These are phyloP conservation scores for Lepidium africanum DNA, from an alignment of 345 rosid species.

Conservation along the genomic window DNA sequence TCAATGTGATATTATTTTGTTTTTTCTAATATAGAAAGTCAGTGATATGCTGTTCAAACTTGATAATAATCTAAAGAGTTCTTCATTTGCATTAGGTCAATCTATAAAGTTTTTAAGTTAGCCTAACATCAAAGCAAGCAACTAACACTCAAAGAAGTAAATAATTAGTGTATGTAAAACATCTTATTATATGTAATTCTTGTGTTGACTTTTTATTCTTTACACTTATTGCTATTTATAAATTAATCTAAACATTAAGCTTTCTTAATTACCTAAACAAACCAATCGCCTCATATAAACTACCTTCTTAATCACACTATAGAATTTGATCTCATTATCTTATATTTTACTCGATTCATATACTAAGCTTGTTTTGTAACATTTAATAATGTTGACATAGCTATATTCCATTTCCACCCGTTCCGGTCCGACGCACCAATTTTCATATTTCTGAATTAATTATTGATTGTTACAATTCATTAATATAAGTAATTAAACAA, in stretches of 20 bases:
- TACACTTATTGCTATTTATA: background rate
- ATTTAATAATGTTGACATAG: too few species aligned
- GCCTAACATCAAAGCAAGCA: too few species aligned
- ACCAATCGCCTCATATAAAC: background rate
- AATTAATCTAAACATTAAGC: background rate
- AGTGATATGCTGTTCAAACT: background rate
- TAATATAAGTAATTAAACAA: constrained; percentile 20
- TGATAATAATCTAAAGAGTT: background rate
- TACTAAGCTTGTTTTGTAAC: too few species aligned
- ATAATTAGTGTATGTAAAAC: too few species aligned
- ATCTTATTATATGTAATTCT: background rate
- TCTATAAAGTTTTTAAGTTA: background rate
- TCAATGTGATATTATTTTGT: background rate
- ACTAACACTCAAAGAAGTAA: too few species aligned
- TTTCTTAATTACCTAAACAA: background rate
- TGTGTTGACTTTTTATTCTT: background rate
- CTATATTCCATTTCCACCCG: too few species aligned
- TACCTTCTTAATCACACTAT: background rate
- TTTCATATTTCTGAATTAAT: background rate
- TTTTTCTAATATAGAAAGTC: background rate
- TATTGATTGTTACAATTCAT: constrained; percentile 26
- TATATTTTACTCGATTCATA: background rate
- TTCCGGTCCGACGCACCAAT: background rate
- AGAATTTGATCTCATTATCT: background rate
- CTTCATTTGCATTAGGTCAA: background rate